These are phyloP conservation scores for Kuraishia capsulata DNA, from an alignment of 805 yeast genomes.

Conservation along the genomic window DNA sequence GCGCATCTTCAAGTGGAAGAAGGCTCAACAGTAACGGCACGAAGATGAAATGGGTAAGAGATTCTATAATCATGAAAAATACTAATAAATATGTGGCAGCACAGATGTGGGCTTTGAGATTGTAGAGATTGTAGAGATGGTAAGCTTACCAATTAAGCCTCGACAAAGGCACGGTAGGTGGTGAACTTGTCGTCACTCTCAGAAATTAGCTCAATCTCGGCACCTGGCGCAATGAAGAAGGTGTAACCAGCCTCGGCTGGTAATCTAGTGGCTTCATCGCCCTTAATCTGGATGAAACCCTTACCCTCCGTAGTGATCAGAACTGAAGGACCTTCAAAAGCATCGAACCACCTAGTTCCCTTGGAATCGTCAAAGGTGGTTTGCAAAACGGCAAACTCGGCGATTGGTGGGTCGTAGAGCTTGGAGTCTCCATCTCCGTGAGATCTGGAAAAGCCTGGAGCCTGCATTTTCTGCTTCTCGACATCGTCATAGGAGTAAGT, in stretches of 20 bases:
- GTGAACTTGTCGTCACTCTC: constrained; percentile 43
- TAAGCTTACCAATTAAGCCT: constrained; percentile 34
- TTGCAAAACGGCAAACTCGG: constrained; percentile 90
- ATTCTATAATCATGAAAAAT: too few species aligned
- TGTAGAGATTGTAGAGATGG: not conserved
- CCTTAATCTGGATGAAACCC: constrained; percentile 46
- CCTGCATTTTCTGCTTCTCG: constrained; percentile 85
- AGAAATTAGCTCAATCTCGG: constrained; percentile 51
- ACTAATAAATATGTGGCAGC: not conserved
- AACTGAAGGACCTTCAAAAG: constrained; percentile 80
- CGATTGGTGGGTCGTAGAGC: constrained; percentile 92
- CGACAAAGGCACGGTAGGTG: constrained; percentile 86
- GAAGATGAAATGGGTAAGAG: too few species aligned
- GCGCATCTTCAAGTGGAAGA: constrained; percentile 66
- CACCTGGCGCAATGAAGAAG: constrained; percentile 76
- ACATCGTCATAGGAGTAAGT: constrained; percentile 86
- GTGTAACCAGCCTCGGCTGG: constrained; percentile 65
- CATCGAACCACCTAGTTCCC: constrained; percentile 46
- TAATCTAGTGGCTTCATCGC: constrained; percentile 29
- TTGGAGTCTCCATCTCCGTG: constrained; percentile 58
- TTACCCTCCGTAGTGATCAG: constrained; percentile 75
- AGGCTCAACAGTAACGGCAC: too few species aligned
- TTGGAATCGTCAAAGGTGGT: constrained; percentile 49
- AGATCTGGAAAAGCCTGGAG: constrained; percentile 47
- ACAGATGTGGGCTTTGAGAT: not conserved